Conservation (phyloP, 2,329 filamentous ascomycete genomes). For the Coniochaeta hoffmannii region DNA sequence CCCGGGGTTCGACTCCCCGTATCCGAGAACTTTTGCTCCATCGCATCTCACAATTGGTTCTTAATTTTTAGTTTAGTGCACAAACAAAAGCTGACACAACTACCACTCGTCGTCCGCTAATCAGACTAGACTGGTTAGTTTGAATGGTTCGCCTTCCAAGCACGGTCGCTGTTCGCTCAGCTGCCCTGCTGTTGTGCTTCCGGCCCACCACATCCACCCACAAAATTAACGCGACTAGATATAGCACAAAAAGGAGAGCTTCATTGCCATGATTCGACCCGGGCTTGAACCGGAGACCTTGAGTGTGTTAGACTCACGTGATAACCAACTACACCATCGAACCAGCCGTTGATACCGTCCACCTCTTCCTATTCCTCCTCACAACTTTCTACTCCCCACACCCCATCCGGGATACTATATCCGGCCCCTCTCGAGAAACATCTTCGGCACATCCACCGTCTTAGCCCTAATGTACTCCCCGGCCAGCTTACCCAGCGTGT, state of each 20-base stretch:
- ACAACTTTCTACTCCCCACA: neutral
- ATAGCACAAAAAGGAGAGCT: neutral
- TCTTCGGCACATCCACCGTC: neutral
- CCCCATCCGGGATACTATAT: neutral
- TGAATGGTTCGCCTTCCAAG: too few relatives aligned
- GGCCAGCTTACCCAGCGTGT: neutral
- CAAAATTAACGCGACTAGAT: too few relatives aligned
- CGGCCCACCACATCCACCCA: neutral
- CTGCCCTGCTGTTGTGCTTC: too few relatives aligned
- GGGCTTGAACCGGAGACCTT: neutral
- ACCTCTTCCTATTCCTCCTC: neutral
- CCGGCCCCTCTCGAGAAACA: neutral
- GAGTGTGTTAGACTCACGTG: neutral
- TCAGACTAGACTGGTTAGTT: too few relatives aligned
- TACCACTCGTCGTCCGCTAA: too few relatives aligned
- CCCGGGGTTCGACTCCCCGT: neutral
- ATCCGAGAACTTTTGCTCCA: neutral
- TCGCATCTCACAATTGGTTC: neutral
- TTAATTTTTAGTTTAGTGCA: neutral
- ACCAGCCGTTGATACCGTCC: neutral
- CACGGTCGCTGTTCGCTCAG: too few relatives aligned
- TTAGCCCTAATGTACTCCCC: neutral
- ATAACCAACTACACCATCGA: neutral
- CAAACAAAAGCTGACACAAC: neutral
- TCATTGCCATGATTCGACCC: neutral